These are phyloP conservation scores for Pythium phragmitis DNA, from an alignment of 352 stramenopile species.

Conservation along the genomic window DNA sequence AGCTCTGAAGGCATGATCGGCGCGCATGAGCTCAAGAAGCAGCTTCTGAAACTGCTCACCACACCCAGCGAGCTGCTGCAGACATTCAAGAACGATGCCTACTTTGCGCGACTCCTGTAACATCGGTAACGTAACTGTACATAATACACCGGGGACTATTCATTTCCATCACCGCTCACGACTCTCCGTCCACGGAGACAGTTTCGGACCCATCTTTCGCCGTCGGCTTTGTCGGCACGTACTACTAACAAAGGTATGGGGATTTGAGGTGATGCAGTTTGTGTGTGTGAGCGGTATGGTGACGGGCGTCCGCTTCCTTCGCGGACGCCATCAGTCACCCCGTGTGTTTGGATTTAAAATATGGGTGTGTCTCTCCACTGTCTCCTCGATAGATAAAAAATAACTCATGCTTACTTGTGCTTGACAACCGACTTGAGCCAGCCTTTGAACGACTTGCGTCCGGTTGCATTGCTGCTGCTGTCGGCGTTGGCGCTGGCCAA, in stretches of 20 bases:
- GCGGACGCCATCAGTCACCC: slow-evolving; percentile 4
- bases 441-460: slow-evolving; percentile 52
- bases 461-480: not conserved
- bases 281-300: slow-evolving; percentile 9
- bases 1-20: slow-evolving; percentile 66
- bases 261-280: not conserved
- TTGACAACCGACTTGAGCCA: slow-evolving; percentile 70
- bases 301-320: slow-evolving; percentile 18
- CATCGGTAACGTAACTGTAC: not conserved
- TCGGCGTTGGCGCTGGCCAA: not conserved
- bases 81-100: slow-evolving; percentile 68
- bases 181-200: not conserved
- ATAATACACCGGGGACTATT: slow-evolving; percentile 7
- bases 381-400: slow-evolving; percentile 16
- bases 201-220: no score
- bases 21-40: slow-evolving; percentile 59
- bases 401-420: slow-evolving; percentile 31
- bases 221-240: no score
- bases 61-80: slow-evolving; percentile 67
- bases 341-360: slow-evolving; percentile 9
- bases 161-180: not conserved
- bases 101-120: slow-evolving; percentile 74
- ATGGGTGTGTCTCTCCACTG: slow-evolving; percentile 7
- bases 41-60: slow-evolving; percentile 73
- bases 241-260: not conserved